Conservation (phyloP, 176 grass and related monocot genomes). For the Musa beccarii region DNA sequence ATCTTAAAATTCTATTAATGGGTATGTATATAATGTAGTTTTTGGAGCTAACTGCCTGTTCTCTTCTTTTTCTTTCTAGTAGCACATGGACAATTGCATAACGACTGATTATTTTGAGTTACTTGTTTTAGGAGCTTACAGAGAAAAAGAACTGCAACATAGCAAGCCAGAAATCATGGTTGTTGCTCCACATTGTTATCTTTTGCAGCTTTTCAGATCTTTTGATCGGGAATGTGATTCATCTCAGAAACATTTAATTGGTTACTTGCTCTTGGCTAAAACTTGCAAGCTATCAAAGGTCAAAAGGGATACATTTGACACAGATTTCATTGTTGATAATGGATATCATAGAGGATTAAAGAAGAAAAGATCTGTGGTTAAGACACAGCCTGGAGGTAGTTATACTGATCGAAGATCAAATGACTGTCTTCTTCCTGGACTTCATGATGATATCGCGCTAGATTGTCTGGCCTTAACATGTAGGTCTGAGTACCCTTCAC, state of each 20-base stretch:
- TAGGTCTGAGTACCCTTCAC: conserved; percentile 68
- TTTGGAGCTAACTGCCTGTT: background rate
- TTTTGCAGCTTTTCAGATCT: conserved; percentile 45
- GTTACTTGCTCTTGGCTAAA: conserved; percentile 52
- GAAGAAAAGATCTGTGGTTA: conserved; percentile 32
- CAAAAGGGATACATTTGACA: conserved; percentile 24
- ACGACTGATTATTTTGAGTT: conserved; percentile 7
- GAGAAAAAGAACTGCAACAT: conserved; percentile 43
- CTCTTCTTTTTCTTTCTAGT: conserved; percentile 24
- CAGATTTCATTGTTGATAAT: conserved; percentile 23
- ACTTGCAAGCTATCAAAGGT: conserved; percentile 33
- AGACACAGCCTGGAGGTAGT: conserved; percentile 30
- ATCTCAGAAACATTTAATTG: conserved; percentile 53
- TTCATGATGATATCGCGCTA: conserved; percentile 73
- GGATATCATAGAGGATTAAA: conserved; percentile 31
- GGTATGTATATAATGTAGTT: background rate
- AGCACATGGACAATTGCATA: background rate
- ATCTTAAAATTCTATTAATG: background rate
- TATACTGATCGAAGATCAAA: conserved; percentile 40
- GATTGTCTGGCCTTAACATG: conserved; percentile 70
- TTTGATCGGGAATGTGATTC: conserved; percentile 50
- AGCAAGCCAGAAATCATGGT: conserved; percentile 40
- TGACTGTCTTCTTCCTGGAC: conserved; percentile 63
- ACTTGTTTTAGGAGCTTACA: conserved; percentile 7
- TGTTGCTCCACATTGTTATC: conserved; percentile 40